These are phyloP conservation scores for Zelopaecilomyces penicillatus DNA, from an alignment of 2,329 filamentous ascomycete genomes.

Conservation along the genomic window DNA sequence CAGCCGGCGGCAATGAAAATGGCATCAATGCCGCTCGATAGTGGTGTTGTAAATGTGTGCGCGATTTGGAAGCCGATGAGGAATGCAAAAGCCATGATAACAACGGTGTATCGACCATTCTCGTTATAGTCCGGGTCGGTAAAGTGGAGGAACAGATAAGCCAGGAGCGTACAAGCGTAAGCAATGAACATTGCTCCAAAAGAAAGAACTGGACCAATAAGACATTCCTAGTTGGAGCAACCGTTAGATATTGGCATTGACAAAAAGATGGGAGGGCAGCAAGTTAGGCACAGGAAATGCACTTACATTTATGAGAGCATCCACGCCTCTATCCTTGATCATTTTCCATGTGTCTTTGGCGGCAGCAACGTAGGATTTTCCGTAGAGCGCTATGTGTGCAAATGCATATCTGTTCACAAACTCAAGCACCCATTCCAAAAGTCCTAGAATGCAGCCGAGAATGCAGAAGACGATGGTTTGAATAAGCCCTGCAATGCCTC, in stretches of 20 bases:
- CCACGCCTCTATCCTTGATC: constrained; percentile 87
- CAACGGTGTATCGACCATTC: constrained; percentile 59
- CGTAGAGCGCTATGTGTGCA: constrained; percentile 86
- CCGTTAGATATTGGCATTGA: constrained; percentile 10
- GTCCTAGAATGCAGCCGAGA: constrained; percentile 63
- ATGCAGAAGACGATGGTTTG: constrained; percentile 62
- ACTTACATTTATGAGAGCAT: constrained; percentile 68
- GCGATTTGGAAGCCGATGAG: constrained; percentile 84
- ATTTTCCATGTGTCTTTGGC: constrained; percentile 87
- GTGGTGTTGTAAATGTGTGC: constrained; percentile 80
- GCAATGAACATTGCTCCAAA: constrained; percentile 78
- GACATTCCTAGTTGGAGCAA: constrained; percentile 49
- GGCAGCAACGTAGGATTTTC: constrained; percentile 75
- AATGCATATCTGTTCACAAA: constrained; percentile 92
- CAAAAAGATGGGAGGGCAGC: too few species aligned
- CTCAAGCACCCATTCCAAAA: constrained; percentile 78
- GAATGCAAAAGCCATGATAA: constrained; percentile 79
- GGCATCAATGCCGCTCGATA: constrained; percentile 83
- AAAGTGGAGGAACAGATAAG: constrained; percentile 80
- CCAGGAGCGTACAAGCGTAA: constrained; percentile 70
- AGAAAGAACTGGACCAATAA: constrained; percentile 65
- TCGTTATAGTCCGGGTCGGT: constrained; percentile 72
- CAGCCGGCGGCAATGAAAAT: constrained; percentile 75
- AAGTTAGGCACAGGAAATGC: fast-evolving
- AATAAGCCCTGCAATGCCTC: constrained; percentile 63